Conservation (phyloP, 306 rosid genomes). For the Trifolium dubium region DNA sequence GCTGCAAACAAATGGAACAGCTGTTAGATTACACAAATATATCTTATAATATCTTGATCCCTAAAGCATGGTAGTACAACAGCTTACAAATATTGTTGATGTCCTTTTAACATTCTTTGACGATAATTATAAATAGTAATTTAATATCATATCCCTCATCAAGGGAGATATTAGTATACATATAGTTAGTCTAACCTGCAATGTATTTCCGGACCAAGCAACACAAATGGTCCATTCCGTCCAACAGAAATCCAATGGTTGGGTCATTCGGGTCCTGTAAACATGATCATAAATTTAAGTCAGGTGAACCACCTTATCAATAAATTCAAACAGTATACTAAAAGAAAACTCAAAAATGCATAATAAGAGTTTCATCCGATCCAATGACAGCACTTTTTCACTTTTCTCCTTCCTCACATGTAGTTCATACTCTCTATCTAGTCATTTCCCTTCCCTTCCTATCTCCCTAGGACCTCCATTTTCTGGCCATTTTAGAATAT, state of each 20-base stretch:
- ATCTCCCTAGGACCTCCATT: slow-evolving; percentile 16
- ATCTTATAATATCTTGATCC: not conserved
- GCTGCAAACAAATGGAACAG: slow-evolving; percentile 68
- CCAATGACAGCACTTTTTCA: slow-evolving; percentile 18
- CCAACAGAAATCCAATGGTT: slow-evolving; percentile 88
- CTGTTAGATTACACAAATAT: not conserved
- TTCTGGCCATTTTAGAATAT: slow-evolving; percentile 1
- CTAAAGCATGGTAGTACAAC: slow-evolving; percentile 5
- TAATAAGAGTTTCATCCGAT: slow-evolving; percentile 2
- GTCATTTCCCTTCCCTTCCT: not conserved
- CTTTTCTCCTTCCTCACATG: slow-evolving; percentile 32
- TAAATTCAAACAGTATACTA: slow-evolving; percentile 27
- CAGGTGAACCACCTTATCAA: slow-evolving; percentile 45
- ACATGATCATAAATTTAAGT: slow-evolving; percentile 37
- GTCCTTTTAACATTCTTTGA: slow-evolving; percentile 33
- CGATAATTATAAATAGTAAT: slow-evolving; percentile 13
- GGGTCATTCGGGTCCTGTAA: slow-evolving; percentile 97
- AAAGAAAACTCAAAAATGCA: slow-evolving; percentile 21
- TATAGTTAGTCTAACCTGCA: slow-evolving; percentile 68
- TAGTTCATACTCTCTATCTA: not conserved
- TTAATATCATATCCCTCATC: slow-evolving; percentile 29
- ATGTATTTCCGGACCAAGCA: slow-evolving; percentile 96
- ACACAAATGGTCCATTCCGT: slow-evolving; percentile 95
- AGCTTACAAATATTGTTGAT: slow-evolving; percentile 27
- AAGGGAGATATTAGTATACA: slow-evolving; percentile 17